Evolutionary conservation across 768 basidiomycete genomes (phyloP).

Genomic region (Tylopilus rubrobrunneus): DNA sequence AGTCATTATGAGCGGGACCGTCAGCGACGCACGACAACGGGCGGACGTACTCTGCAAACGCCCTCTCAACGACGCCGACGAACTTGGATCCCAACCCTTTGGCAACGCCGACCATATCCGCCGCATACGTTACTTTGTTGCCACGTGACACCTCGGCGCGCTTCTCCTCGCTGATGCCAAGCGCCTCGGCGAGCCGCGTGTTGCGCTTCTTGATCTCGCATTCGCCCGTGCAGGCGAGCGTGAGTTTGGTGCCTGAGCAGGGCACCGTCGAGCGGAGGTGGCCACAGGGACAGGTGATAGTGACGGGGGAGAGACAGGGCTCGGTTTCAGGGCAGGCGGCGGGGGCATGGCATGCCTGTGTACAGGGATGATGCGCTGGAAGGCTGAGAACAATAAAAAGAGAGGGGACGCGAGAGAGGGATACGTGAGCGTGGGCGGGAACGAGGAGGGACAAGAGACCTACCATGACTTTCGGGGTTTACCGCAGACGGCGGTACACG

Average conservation of each 20-base stretch:
- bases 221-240: constrained; percentile 75
- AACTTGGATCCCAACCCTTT: constrained; percentile 53
- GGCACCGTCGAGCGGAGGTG: constrained; percentile 68
- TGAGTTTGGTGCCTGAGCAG: constrained; percentile 52
- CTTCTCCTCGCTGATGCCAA: constrained; percentile 70
- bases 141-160: constrained; percentile 23
- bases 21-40: not conserved
- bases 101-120: constrained; percentile 62
- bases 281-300: constrained; percentile 78
- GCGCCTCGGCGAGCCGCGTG: constrained; percentile 81
- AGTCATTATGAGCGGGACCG: too few species aligned
- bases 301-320: constrained; percentile 67
- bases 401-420: not conserved
- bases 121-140: constrained; percentile 47
- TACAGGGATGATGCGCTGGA: constrained; percentile 72
- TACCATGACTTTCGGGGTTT: constrained; percentile 85
- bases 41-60: constrained; percentile 69
- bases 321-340: constrained; percentile 75
- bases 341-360: constrained; percentile 82
- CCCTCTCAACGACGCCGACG: constrained; percentile 68
- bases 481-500: constrained; percentile 74
- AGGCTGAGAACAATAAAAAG: constrained; percentile 37
- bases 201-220: constrained; percentile 86
- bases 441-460: constrained; percentile 15
- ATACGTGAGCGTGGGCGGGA: not conserved